Conservation (phyloP, 2,329 filamentous ascomycete genomes). For the Pseudogymnoascus sp. region DNA sequence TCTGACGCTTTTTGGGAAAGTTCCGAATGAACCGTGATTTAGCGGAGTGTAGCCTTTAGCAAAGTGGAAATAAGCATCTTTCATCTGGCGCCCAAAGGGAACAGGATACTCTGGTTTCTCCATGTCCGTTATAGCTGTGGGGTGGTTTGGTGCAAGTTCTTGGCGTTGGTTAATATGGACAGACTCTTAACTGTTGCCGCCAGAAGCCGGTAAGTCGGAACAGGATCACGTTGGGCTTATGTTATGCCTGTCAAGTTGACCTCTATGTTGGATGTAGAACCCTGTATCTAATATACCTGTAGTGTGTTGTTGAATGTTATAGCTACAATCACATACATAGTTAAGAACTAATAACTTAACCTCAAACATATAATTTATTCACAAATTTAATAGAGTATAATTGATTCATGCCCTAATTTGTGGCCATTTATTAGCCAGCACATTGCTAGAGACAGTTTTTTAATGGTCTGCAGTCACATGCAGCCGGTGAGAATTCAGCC, state of each 20-base stretch:
- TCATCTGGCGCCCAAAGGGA: conserved; percentile 21
- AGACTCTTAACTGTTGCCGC: background rate
- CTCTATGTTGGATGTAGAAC: too few relatives aligned
- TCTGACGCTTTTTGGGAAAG: conserved; percentile 56
- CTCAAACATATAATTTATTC: too few relatives aligned
- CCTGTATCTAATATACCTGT: too few relatives aligned
- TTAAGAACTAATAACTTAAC: too few relatives aligned
- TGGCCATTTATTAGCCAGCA: too few relatives aligned
- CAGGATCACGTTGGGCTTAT: background rate
- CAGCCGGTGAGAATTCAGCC: too few relatives aligned
- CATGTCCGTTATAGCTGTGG: background rate
- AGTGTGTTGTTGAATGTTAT: too few relatives aligned
- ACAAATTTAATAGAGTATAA: too few relatives aligned
- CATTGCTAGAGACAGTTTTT: too few relatives aligned
- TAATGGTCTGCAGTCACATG: too few relatives aligned
- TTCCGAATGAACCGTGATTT: conserved; percentile 63
- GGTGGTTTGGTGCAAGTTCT: background rate
- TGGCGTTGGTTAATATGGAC: background rate
- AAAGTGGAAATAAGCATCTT: conserved; percentile 20
- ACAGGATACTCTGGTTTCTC: background rate
- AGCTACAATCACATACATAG: too few relatives aligned
- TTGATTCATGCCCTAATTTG: too few relatives aligned
- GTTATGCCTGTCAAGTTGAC: background rate
- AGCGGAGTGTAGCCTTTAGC: conserved; percentile 19
- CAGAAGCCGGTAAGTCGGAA: background rate